A percentile compares a stretch with the other conserved stretches of the same genome.
Evolutionary conservation across 2,329 filamentous ascomycete genomes (phyloP).

Genomic region (Colletotrichum endophyticum): DNA sequence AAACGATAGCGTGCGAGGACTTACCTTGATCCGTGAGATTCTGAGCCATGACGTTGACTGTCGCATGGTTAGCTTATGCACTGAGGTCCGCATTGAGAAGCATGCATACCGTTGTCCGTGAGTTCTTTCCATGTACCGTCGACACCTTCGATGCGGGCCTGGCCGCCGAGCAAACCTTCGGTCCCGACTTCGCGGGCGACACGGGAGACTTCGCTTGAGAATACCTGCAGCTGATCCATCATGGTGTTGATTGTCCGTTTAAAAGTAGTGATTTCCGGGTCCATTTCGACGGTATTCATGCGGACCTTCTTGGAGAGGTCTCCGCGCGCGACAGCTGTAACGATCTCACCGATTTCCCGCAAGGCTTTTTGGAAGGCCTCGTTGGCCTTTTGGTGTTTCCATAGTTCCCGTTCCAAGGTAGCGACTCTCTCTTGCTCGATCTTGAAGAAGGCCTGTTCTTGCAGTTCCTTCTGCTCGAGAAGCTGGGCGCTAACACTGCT

Average conservation of each 20-base stretch:
- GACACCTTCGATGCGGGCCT: slow-evolving; percentile 91
- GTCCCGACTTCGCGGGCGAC: slow-evolving; percentile 96
- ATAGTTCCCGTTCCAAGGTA: slow-evolving; percentile 88
- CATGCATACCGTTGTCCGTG: slow-evolving; percentile 75
- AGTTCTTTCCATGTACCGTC: slow-evolving; percentile 98
- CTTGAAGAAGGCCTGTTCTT: slow-evolving; percentile 80
- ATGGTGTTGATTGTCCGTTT: slow-evolving; percentile 99
- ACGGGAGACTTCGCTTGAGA: slow-evolving; percentile 94
- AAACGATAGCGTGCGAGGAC: too few relatives aligned
- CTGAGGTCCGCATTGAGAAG: slow-evolving; percentile 13
- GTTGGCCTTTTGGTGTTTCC: slow-evolving; percentile 98
- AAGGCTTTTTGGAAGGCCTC: slow-evolving; percentile 98
- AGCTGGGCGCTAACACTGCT: slow-evolving; percentile 86
- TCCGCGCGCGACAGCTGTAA: slow-evolving; percentile 93
- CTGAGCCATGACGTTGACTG: slow-evolving; percentile 84
- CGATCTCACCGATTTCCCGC: slow-evolving; percentile 95
- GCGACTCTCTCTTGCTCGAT: slow-evolving; percentile 89
- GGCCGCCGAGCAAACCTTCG: slow-evolving; percentile 90
- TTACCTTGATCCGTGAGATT: slow-evolving; percentile 78
- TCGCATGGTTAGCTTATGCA: not conserved
- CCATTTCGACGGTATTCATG: slow-evolving; percentile 95
- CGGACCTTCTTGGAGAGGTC: slow-evolving; percentile 96
- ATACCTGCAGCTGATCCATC: slow-evolving; percentile 97
- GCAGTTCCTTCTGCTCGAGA: slow-evolving; percentile 82
- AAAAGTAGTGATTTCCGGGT: slow-evolving; percentile 97